Percentiles rank a stretch among this genome's conserved stretches.
Conservation (phyloP, 2,329 filamentous ascomycete genomes). For the Beauveria sp. region DNA sequence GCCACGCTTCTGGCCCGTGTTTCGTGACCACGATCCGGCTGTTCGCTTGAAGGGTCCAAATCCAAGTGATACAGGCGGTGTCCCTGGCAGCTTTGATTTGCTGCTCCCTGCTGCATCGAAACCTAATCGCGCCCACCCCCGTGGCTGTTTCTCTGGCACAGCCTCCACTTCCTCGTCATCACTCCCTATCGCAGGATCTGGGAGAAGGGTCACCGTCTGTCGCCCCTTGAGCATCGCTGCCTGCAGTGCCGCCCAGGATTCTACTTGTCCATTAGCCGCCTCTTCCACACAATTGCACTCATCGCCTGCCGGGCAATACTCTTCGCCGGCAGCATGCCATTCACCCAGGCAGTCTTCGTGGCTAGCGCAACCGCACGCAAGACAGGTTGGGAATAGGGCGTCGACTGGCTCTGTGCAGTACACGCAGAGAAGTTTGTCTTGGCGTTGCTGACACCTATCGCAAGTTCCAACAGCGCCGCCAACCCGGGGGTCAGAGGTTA, state of each 20-base stretch:
- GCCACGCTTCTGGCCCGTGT: slow-evolving; percentile 8
- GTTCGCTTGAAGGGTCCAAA: slow-evolving; percentile 12
- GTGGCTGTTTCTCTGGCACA: slow-evolving; percentile 1
- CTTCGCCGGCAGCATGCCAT: slow-evolving; percentile 51
- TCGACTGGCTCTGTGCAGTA: slow-evolving; percentile 55
- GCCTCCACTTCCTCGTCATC: background rate
- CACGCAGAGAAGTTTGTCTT: slow-evolving; percentile 53
- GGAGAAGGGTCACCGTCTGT: slow-evolving; percentile 3
- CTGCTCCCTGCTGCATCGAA: background rate
- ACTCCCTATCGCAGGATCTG: background rate
- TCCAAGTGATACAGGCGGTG: slow-evolving; percentile 6
- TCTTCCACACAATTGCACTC: slow-evolving; percentile 56
- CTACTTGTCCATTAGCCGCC: slow-evolving; percentile 48
- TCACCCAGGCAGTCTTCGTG: slow-evolving; percentile 53
- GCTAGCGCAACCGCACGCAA: slow-evolving; percentile 54
- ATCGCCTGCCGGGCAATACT: slow-evolving; percentile 53
- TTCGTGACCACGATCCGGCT: slow-evolving; percentile 8
- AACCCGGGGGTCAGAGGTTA: slow-evolving; percentile 28
- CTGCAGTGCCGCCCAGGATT: slow-evolving; percentile 48
- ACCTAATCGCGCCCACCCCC: background rate
- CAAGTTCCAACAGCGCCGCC: slow-evolving; percentile 43
- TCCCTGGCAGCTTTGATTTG: background rate
- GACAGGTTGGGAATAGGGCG: slow-evolving; percentile 52
- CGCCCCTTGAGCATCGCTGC: slow-evolving; percentile 29
- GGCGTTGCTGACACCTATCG: slow-evolving; percentile 44